phyloP scores from a whole-genome alignment of 345 rosid species.

The Aegle marmelos region DNA sequence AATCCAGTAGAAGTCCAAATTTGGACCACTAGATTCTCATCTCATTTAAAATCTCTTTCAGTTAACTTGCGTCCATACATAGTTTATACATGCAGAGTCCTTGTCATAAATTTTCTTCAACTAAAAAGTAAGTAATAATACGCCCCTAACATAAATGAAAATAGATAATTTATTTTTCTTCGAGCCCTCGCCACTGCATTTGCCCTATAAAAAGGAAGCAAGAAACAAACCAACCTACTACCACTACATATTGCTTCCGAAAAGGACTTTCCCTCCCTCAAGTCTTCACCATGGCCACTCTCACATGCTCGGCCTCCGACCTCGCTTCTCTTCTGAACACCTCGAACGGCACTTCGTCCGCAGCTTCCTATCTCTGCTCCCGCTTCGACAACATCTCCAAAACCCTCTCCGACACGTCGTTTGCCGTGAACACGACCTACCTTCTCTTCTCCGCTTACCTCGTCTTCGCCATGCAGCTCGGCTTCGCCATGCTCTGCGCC shows the following conservation, averaged over 20 bases:
- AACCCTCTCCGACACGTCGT: constrained; percentile 40
- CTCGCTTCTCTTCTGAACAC: constrained; percentile 32
- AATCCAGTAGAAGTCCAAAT: neutral
- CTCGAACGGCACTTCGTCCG: constrained; percentile 17
- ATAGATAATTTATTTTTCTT: neutral
- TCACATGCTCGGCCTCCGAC: constrained; percentile 40
- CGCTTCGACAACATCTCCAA: constrained; percentile 30
- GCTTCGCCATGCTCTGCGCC: constrained; percentile 85
- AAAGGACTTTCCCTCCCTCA: neutral
- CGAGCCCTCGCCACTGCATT: neutral
- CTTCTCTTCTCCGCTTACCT: constrained; percentile 85
- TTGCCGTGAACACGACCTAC: constrained; percentile 63
- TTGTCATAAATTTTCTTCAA: too few relatives aligned
- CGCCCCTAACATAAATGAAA: too few relatives aligned
- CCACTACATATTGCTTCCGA: neutral
- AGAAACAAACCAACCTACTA: neutral
- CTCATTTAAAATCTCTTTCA: neutral
- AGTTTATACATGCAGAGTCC: too few relatives aligned
- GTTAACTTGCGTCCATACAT: too few relatives aligned
- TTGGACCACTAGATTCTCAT: neutral
- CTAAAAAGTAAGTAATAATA: too few relatives aligned
- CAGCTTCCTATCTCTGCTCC: constrained; percentile 53
- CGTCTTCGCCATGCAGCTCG: constrained; percentile 79
- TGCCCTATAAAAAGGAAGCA: neutral
- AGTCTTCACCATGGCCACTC: constrained; percentile 16